Percentiles rank a stretch among this genome's conserved stretches.
These are phyloP conservation scores for Mycena citricolor DNA, from an alignment of 1,284 basidiomycete species.

Conservation along the genomic window DNA sequence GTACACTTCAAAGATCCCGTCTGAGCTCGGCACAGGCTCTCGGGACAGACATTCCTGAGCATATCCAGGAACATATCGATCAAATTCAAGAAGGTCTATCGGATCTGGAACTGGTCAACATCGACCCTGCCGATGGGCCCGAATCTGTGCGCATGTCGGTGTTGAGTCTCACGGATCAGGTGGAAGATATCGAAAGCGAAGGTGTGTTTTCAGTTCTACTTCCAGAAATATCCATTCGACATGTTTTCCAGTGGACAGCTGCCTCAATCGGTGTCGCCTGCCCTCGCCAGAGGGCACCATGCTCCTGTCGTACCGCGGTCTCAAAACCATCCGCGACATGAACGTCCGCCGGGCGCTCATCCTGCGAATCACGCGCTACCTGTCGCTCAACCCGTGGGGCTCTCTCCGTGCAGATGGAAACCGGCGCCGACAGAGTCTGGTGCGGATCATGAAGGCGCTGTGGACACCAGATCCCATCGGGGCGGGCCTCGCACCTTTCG, in stretches of 20 bases:
- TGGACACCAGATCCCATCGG: conserved; percentile 37
- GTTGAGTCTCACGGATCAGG: conserved; percentile 31
- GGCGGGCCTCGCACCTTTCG: conserved; percentile 31
- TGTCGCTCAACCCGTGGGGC: conserved; percentile 75
- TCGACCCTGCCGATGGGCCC: conserved; percentile 33
- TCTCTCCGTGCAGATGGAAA: conserved; percentile 57
- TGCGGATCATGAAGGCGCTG: conserved; percentile 46
- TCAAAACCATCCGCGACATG: conserved; percentile 17
- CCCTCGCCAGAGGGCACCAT: conserved; percentile 30
- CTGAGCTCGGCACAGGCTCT: conserved; percentile 7
- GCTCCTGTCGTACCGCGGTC: conserved; percentile 22
- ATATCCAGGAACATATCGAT: conserved; percentile 32
- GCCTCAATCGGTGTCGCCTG: conserved; percentile 27
- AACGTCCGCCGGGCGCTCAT: conserved; percentile 46
- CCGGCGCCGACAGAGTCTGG: conserved; percentile 45
- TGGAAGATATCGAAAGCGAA: conserved; percentile 38
- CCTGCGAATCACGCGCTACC: conserved; percentile 63
- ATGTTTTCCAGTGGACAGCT: conserved; percentile 27
- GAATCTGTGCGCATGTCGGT: conserved; percentile 39
- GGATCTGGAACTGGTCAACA: conserved; percentile 27
- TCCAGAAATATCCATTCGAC: background rate
- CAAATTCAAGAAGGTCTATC: conserved; percentile 33
- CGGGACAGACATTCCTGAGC: conserved; percentile 26
- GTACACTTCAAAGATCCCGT: background rate
- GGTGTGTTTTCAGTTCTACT: conserved; percentile 28